Conservation (phyloP, 129 eudicot species). For the Ambrosia trifida region DNA sequence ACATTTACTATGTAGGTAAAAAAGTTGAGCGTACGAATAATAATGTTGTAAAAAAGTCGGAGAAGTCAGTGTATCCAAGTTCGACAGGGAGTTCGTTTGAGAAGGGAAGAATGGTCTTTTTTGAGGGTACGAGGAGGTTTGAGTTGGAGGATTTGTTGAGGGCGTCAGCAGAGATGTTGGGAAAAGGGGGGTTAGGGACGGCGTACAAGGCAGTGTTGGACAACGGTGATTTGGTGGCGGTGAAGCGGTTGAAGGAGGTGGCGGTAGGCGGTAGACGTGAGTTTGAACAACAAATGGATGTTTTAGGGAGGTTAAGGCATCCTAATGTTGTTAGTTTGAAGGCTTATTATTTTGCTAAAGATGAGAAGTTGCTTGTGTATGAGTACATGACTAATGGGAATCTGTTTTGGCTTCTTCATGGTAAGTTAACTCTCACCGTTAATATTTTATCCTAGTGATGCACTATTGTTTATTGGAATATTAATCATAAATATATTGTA, state of each 20-base stretch:
- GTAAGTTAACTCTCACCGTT: conserved; percentile 33
- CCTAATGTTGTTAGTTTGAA: conserved; percentile 67
- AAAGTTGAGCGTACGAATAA: no score
- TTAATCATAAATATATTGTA: no score
- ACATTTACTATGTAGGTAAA: no score
- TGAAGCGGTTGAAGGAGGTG: conserved; percentile 84
- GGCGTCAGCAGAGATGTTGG: conserved; percentile 97
- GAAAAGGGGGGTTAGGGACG: conserved; percentile 93
- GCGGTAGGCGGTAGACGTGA: conserved; percentile 55
- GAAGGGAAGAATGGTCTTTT: conserved; percentile 87
- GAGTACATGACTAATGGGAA: conserved; percentile 90
- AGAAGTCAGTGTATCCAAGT: conserved; percentile 53
- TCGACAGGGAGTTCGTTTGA: conserved; percentile 45
- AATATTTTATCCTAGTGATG: not conserved
- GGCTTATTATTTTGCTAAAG: conserved; percentile 84
- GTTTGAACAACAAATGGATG: conserved; percentile 93
- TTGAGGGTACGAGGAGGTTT: conserved; percentile 69
- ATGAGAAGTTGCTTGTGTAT: conserved; percentile 79
- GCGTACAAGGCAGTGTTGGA: conserved; percentile 92
- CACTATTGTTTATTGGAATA: no score
- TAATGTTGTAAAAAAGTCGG: conserved; percentile 24
- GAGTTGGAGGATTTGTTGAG: conserved; percentile 90
- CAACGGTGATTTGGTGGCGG: conserved; percentile 85
- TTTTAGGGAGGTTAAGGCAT: conserved; percentile 74
- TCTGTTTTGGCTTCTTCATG: conserved; percentile 93